These are phyloP conservation scores for Collybia mongolica DNA, from an alignment of 768 basidiomycete genomes.

Conservation along the genomic window DNA sequence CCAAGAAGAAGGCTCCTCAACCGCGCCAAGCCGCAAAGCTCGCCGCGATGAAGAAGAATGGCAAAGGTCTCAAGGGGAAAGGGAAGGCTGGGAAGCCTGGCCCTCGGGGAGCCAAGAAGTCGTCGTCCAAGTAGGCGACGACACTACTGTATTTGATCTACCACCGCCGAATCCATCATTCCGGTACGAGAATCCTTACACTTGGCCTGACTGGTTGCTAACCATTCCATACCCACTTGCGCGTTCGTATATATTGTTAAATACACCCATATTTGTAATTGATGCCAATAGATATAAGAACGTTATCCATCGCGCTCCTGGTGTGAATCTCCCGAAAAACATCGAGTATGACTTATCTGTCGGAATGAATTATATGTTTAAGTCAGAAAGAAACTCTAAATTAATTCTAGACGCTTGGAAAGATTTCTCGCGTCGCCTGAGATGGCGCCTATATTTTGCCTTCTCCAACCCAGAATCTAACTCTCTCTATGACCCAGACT, in stretches of 20 bases:
- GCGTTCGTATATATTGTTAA: constrained; percentile 9
- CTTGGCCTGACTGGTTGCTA: constrained; percentile 15
- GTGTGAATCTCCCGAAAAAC: constrained; percentile 11
- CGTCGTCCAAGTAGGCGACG: too few relatives aligned
- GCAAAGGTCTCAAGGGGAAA: too few relatives aligned
- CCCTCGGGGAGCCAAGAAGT: too few relatives aligned
- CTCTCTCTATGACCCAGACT: constrained; percentile 23
- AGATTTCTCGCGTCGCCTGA: constrained; percentile 15
- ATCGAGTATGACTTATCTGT: constrained; percentile 12
- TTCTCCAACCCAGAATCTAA: background rate
- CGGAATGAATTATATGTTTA: constrained; percentile 19
- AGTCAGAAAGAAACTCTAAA: constrained; percentile 1
- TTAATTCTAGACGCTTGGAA: constrained; percentile 12
- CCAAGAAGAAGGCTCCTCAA: too few relatives aligned
- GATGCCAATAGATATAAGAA: background rate
- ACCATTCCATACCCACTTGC: constrained; percentile 10
- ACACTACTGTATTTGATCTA: background rate
- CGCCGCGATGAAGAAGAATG: too few relatives aligned
- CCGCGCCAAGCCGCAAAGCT: too few relatives aligned
- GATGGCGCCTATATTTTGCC: constrained; percentile 10
- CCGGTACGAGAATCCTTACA: background rate
- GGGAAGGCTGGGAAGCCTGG: too few relatives aligned
- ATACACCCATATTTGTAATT: constrained; percentile 10
- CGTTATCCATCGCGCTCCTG: constrained; percentile 10
- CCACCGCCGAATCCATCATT: background rate